Base-by-base conservation (phyloP, 306 rosid species). In the Nissolia schottii region DNA sequence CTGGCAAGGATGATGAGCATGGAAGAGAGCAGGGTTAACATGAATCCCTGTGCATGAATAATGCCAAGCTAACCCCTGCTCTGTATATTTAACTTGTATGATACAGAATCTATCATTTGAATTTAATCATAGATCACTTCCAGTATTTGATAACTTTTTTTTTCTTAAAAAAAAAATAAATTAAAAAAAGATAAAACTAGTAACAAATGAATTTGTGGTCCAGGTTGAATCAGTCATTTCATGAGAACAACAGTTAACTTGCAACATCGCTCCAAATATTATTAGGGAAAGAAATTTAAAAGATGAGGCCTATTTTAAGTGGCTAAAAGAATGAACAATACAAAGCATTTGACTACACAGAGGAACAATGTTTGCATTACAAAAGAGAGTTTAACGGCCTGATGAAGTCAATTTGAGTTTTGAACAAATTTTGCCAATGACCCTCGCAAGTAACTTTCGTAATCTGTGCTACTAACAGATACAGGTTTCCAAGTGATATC, bases 361-460 rank as follows among this genome's bases (percentile, higher is more conserved):
- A 1, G 38, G 35, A 56, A 16, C 66, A 31, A 18, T 32, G 46
- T 8, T 29, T 8, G 15, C 66, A 32, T 59, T 59, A 59, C 7
- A 59, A 8, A 59, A 16, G 24, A 16, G 34, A 16, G 10, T 13
- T 53, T 53, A 4, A 34, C 5, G 14, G 25, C 40, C 40, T 9
- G 25, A 3, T 34, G 43, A n/a, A 32, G 7, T 60, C 15, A 60
- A 5, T 55, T 53, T 19, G 43, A 25, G 74, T 27, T 56, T 20
- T 54, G 74, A 41, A 75, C 59, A 53, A 67, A 75, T 40, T 75
- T 67, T 40, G 72, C 71, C 6, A 74, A 45, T 19, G 79, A 74
- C 23, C 40, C 68, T n/a, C 29, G 35, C 35, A 74, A 62, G 64
- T 63, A 63, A 53, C 58, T 71, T 66, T 67, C 48, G 28, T 66